Conservation (phyloP, 139 green algal genomes). For the Diplosphaera chodatii region DNA sequence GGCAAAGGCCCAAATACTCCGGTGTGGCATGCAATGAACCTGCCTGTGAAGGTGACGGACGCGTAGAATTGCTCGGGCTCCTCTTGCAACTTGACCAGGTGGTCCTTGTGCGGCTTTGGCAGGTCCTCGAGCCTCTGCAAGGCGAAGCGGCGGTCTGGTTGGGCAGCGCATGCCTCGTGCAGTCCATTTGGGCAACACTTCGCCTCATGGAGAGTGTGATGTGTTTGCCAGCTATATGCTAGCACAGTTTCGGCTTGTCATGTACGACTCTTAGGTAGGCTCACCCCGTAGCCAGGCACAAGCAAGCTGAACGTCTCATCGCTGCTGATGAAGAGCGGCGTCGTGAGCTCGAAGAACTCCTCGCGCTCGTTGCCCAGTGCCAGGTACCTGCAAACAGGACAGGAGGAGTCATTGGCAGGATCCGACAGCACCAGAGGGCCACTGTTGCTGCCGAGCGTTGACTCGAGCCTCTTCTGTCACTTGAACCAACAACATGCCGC, state of each 20-base stretch:
- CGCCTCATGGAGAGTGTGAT: too few species aligned
- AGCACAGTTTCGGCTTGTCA: too few species aligned
- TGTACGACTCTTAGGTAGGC: too few species aligned
- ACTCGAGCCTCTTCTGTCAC: too few species aligned
- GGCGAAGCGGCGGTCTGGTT: not conserved
- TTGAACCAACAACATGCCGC: too few species aligned
- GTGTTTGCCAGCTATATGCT: too few species aligned
- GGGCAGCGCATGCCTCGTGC: too few species aligned
- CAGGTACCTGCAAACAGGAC: constrained; percentile 1
- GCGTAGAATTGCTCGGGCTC: not conserved
- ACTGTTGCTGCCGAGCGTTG: too few species aligned
- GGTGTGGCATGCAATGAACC: not conserved
- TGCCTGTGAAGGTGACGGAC: not conserved
- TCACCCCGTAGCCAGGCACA: constrained; percentile 14
- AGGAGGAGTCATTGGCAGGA: too few species aligned
- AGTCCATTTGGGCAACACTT: too few species aligned
- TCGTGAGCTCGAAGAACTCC: constrained; percentile 16
- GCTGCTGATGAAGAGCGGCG: constrained; percentile 15
- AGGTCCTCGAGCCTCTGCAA: constrained; percentile 1
- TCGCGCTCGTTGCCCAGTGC: constrained; percentile 4
- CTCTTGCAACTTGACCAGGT: not conserved
- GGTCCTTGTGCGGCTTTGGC: not conserved
- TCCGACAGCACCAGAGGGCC: too few species aligned
- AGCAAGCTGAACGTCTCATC: constrained; percentile 5
- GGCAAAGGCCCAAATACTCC: too few species aligned